phyloP scores from a whole-genome alignment of 2,329 filamentous ascomycete genomes.

The Intubia oerlemansii region DNA sequence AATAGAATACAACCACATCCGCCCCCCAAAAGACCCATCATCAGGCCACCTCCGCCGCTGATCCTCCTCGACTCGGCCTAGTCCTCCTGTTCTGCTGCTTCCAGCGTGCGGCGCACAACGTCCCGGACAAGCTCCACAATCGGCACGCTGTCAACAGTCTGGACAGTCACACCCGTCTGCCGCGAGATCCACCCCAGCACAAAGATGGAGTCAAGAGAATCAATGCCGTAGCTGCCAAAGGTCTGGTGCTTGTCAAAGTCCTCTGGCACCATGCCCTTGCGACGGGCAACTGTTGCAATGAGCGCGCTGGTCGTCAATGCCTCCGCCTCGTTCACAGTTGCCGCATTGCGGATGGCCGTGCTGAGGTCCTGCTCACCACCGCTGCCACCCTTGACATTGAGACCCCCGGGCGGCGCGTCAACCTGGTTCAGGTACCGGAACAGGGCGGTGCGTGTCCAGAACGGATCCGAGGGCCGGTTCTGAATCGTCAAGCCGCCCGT shows the following conservation, averaged over 20 bases:
- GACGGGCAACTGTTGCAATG: conserved; percentile 6
- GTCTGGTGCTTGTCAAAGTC: conserved; percentile 7
- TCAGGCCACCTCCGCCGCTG: too few species aligned
- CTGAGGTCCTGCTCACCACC: conserved; percentile 2
- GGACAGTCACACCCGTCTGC: conserved; percentile 8
- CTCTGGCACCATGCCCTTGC: conserved; percentile 7
- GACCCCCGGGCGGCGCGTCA: conserved; percentile 17
- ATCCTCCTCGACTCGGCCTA: too few species aligned
- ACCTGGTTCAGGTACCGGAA: conserved; percentile 26
- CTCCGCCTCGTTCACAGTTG: conserved; percentile 1
- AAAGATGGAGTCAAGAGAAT: conserved; percentile 9
- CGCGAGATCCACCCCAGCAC: conserved; percentile 9
- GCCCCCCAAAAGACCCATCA: too few species aligned
- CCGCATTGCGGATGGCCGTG: conserved; percentile 1
- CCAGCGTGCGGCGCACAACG: conserved; percentile 3
- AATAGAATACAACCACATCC: too few species aligned
- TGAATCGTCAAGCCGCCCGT: conserved; percentile 31
- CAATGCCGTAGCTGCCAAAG: conserved; percentile 9
- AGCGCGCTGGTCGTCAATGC: conserved; percentile 3
- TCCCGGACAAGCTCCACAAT: conserved; percentile 6
- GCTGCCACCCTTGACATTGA: background rate
- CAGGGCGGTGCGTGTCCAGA: conserved; percentile 28
- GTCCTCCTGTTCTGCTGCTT: background rate
- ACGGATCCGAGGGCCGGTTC: conserved; percentile 29
- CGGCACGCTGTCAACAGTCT: conserved; percentile 7